These are phyloP conservation scores for Aphanomyces invadans DNA, from an alignment of 352 stramenopile species.

Conservation along the genomic window DNA sequence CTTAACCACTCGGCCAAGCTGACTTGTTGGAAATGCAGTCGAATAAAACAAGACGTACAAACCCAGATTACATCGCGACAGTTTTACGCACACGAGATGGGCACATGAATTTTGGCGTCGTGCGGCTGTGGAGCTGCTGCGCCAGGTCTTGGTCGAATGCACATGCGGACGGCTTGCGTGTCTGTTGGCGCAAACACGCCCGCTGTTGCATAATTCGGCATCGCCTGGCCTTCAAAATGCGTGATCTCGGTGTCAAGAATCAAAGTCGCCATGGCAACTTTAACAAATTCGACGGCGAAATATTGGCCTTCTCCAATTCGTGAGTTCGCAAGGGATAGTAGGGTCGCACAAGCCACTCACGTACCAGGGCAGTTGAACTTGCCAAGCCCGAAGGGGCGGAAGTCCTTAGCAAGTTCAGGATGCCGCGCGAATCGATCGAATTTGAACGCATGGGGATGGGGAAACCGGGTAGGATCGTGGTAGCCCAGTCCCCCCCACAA, in stretches of 20 bases:
- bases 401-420: conserved; percentile 11
- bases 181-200: conserved; percentile 16
- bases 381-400: conserved; percentile 18
- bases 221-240: background rate
- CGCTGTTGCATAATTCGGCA: background rate
- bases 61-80: too few species aligned
- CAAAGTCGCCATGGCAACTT: conserved; percentile 9
- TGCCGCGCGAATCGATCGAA: background rate
- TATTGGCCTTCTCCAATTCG: conserved; percentile 5
- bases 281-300: conserved; percentile 19
- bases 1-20: background rate
- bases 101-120: too few species aligned
- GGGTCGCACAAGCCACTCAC: background rate
- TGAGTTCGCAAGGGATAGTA: too few species aligned
- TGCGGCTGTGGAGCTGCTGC: too few species aligned
- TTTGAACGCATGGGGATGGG: background rate
- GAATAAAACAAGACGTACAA: too few species aligned
- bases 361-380: conserved; percentile 20
- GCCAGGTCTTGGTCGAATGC: background rate
- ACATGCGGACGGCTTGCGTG: background rate
- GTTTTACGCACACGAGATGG: too few species aligned
- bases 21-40: background rate
- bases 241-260: background rate
- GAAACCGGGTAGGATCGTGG: conserved; percentile 6
- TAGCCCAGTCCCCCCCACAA: background rate